Evolutionary conservation across 129 eudicot genomes (phyloP), one percentile per base, ranked within the genome.

Genomic region (Smallanthus sonchifolius): DNA sequence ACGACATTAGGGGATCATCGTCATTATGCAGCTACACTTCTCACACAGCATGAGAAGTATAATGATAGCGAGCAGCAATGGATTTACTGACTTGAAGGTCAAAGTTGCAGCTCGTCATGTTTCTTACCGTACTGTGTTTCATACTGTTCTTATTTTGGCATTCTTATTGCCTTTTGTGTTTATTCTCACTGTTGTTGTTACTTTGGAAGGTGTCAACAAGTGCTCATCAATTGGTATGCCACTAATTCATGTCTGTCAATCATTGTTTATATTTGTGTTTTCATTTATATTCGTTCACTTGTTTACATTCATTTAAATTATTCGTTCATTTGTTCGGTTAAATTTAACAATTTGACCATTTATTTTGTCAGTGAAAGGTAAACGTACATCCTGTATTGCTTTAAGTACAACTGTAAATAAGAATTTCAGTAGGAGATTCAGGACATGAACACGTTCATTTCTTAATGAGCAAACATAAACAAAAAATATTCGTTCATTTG

Each of bases 131-230:
- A 92, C 92, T 14, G 83, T 92, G 11, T 89, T 92, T 74, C 92
- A 92, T 79, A 92, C 90, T 16, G 84, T 92, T 52, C 87, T 92
- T 49, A 80, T 90, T 74, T 90, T 89, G 8, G 96, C 98, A 59
- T 89, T 87, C 80, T 78, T 92, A 73, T 77, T 92, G 84, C 98
- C 98, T 0, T 92, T 92, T 77, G 90, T 89, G 62, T 92, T 92
- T 82, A 92, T 92, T 63, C 90, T 89, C 65, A 92, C 98, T 32
- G 98, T 96, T 70, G 69, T 89, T 64, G 95, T 92, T 81, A 92
- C 98, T 79, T 89, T 92, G 69, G 98, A 92, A 89, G 98, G 96
- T 79, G 98, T 87, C 84, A 89, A 92, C 88, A 89, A 92, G 86
- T 92, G 98, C 85, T 92, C 98, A 10, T 87, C 98, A 0, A 73